Percentiles rank a stretch among this genome's conserved stretches.
These are phyloP conservation scores for Xenoacremonium recifei DNA, from an alignment of 2,329 filamentous ascomycete species.

Conservation along the genomic window DNA sequence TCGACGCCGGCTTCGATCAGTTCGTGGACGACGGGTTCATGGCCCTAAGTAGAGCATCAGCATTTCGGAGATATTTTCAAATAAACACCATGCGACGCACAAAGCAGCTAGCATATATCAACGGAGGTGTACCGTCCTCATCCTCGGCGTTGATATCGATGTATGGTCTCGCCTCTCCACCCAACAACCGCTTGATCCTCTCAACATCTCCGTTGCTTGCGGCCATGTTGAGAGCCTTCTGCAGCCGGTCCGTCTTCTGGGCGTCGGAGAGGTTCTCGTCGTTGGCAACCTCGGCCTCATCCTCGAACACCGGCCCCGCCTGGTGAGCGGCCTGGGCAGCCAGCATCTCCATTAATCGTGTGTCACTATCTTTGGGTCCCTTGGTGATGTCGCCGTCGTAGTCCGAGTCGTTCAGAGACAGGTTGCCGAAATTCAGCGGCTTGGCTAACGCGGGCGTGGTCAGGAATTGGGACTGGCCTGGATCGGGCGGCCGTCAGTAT, in stretches of 20 bases:
- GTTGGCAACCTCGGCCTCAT: slow-evolving; percentile 75
- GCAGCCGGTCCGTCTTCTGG: slow-evolving; percentile 78
- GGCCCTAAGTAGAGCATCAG: slow-evolving; percentile 56
- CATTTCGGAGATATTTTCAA: neutral
- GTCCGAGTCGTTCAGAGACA: slow-evolving; percentile 79
- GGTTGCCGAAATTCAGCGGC: slow-evolving; percentile 76
- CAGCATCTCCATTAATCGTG: slow-evolving; percentile 90
- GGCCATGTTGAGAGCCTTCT: slow-evolving; percentile 89
- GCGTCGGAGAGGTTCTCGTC: slow-evolving; percentile 70
- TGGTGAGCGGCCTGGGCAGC: slow-evolving; percentile 85
- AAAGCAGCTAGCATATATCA: slow-evolving; percentile 98
- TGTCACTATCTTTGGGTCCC: slow-evolving; percentile 71
- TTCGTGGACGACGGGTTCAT: slow-evolving; percentile 81
- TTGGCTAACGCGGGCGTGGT: slow-evolving; percentile 83
- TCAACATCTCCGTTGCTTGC: slow-evolving; percentile 93
- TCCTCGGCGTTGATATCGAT: slow-evolving; percentile 86
- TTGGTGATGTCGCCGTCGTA: slow-evolving; percentile 62
- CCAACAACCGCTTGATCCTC: slow-evolving; percentile 72
- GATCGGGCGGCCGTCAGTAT: slow-evolving; percentile 26
- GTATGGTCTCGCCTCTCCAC: slow-evolving; percentile 69
- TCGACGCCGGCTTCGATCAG: slow-evolving; percentile 83
- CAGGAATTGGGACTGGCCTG: slow-evolving; percentile 94
- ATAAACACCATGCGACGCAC: slow-evolving; percentile 46
- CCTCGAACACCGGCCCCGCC: slow-evolving; percentile 67
- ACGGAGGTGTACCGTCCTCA: slow-evolving; percentile 90